A percentile compares a stretch with the other conserved stretches of the same genome.
Conservation (phyloP, 176 grass and related monocot genomes). For the Cenchrus fungigraminus region DNA sequence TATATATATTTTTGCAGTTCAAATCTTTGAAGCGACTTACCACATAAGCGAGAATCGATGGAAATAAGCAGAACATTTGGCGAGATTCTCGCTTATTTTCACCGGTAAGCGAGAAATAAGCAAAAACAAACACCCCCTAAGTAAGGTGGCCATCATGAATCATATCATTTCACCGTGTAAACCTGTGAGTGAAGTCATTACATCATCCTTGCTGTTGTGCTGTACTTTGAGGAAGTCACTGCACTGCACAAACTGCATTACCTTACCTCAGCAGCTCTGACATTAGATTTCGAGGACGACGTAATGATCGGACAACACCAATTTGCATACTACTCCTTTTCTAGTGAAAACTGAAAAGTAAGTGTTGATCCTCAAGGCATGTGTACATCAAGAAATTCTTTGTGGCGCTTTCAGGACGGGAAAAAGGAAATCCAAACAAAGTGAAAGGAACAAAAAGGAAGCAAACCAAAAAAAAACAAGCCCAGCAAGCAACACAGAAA, state of each 20-base stretch:
- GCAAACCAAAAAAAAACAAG: conserved; percentile 29
- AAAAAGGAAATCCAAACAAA: conserved; percentile 35
- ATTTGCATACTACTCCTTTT: neutral
- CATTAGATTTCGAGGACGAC: neutral
- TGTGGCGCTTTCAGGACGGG: neutral
- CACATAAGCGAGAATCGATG: too few species aligned
- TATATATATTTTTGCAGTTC: too few species aligned
- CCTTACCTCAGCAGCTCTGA: conserved; percentile 10
- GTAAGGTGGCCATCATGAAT: neutral
- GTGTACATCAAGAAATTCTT: conserved; percentile 26
- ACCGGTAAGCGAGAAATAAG: too few species aligned
- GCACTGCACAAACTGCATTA: neutral
- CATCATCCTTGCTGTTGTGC: neutral
- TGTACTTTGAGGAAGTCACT: neutral
- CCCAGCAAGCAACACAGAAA: conserved; percentile 41
- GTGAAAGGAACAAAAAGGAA: conserved; percentile 40
- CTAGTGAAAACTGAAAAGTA: neutral
- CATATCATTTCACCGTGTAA: neutral
- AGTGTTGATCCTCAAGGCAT: neutral
- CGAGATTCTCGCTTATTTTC: too few species aligned
- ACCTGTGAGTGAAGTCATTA: neutral
- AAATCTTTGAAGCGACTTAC: too few species aligned
- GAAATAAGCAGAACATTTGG: too few species aligned
- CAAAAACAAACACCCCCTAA: neutral
- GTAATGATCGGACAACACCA: neutral